These are phyloP conservation scores for Raffaelea albimanens DNA, from an alignment of 2,329 filamentous ascomycete genomes.

Conservation along the genomic window DNA sequence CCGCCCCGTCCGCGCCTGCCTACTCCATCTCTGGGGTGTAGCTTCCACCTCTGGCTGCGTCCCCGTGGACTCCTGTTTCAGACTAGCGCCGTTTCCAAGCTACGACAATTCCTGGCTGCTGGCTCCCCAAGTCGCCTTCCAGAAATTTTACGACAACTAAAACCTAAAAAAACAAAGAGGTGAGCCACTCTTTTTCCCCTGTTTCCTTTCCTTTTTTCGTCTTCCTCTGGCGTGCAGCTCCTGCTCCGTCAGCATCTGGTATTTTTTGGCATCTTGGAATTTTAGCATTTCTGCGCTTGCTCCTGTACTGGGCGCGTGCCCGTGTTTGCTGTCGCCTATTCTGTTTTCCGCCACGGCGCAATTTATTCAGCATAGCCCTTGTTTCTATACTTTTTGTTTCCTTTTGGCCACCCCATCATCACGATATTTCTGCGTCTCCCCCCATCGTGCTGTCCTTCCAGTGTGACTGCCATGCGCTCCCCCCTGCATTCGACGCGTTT, in stretches of 20 bases:
- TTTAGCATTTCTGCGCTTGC: too few relatives aligned
- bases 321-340: background rate
- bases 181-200: slow-evolving; percentile 1
- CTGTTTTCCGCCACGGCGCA: background rate
- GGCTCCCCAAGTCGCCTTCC: background rate
- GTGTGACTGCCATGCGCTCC: background rate
- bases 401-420: background rate
- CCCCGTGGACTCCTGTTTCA: background rate
- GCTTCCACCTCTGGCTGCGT: background rate
- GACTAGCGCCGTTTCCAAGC: background rate
- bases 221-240: background rate
- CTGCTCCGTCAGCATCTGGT: background rate
- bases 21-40: background rate
- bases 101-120: too few relatives aligned
- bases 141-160: background rate
- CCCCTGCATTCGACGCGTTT: background rate
- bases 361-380: background rate
- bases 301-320: background rate
- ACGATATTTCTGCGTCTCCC: background rate
- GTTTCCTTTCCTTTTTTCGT: background rate
- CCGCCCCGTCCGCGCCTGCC: background rate
- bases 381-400: background rate
- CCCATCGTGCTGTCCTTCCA: too few relatives aligned
- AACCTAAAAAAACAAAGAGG: background rate
- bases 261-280: background rate